phyloP scores from a whole-genome alignment of 352 stramenopile species.

The Phytophthora melonis region DNA sequence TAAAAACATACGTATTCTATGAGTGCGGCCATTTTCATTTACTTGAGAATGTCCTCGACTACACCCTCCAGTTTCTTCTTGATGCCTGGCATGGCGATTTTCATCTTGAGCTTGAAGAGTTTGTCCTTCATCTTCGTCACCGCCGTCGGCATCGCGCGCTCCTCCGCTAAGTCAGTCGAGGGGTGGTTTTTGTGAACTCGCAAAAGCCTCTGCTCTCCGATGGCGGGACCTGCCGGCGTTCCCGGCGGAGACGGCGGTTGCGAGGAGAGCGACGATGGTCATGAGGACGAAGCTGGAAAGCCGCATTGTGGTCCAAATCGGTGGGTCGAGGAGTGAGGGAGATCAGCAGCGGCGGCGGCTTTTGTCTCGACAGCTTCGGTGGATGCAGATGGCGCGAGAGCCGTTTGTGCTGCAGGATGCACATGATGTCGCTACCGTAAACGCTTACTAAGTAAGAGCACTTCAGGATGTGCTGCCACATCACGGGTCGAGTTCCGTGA shows the following conservation, averaged over 20 bases:
- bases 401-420: too few relatives aligned
- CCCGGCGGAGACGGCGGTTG: not conserved
- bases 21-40: not conserved
- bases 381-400: too few relatives aligned
- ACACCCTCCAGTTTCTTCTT: not conserved
- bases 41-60: not conserved
- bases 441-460: too few relatives aligned
- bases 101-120: conserved; percentile 1
- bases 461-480: too few relatives aligned
- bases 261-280: not conserved
- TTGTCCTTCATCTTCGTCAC: not conserved
- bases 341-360: too few relatives aligned
- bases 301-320: not conserved
- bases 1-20: not conserved
- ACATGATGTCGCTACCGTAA: too few relatives aligned
- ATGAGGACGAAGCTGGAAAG: not conserved
- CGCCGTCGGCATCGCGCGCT: not conserved
- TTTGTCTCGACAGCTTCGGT: too few relatives aligned
- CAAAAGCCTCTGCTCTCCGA: not conserved
- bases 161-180: not conserved
- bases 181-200: not conserved
- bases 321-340: not conserved
- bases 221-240: not conserved
- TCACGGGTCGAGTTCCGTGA: too few relatives aligned
- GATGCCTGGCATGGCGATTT: not conserved